phyloP scores from a whole-genome alignment of 1,284 basidiomycete genomes.

The Ceratobasidium sp. region DNA sequence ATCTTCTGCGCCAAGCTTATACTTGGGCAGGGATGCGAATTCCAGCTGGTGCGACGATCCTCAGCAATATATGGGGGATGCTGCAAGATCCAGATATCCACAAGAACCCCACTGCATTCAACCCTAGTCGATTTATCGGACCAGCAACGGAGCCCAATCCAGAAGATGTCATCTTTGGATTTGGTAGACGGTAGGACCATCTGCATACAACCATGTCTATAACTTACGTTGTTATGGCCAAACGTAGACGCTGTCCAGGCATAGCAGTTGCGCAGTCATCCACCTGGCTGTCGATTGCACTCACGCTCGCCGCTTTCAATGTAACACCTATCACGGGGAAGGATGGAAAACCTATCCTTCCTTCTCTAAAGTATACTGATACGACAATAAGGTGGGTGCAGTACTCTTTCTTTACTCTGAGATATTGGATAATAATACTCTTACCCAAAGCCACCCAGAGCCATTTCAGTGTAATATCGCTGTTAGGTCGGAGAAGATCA shows the following conservation, averaged over 20 bases:
- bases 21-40: neutral
- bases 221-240: neutral
- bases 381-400: neutral
- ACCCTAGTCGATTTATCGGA: neutral
- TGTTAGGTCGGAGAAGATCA: constrained; percentile 4
- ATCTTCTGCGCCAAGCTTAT: neutral
- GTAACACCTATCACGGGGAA: neutral
- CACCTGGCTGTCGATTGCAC: neutral
- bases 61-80: neutral
- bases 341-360: neutral
- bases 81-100: constrained; percentile 3
- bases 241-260: neutral
- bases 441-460: neutral
- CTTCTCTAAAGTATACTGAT: neutral
- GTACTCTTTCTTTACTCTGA: neutral
- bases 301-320: constrained; percentile 8
- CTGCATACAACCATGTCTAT: neutral
- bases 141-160: neutral
- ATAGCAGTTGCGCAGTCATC: constrained; percentile 3
- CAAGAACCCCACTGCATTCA: neutral
- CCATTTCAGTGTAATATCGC: neutral
- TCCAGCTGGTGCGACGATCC: neutral
- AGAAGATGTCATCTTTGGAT: constrained; percentile 2
- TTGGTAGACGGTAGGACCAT: constrained; percentile 1
- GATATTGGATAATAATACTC: neutral